These are phyloP conservation scores for Epichloe sibirici DNA, from an alignment of 2,329 filamentous ascomycete species.

Conservation along the genomic window DNA sequence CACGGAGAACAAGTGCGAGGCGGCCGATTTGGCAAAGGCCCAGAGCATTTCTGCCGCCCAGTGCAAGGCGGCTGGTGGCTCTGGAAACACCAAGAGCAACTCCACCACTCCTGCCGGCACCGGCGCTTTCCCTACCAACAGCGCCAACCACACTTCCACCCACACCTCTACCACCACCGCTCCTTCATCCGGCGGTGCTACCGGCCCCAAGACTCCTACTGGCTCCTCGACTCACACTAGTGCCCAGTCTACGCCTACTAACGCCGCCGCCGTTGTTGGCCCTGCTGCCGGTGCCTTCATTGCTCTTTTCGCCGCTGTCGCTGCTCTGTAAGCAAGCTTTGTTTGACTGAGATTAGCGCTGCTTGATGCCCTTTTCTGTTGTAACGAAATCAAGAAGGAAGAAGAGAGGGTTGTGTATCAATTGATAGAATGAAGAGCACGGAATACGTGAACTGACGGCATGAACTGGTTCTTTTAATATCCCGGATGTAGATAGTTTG, in stretches of 20 bases:
- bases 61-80: conserved; percentile 14
- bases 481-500: neutral
- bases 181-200: conserved; percentile 6
- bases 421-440: neutral
- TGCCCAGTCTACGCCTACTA: neutral
- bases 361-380: neutral
- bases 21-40: conserved; percentile 18
- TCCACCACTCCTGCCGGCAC: conserved; percentile 5
- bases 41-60: conserved; percentile 18
- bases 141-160: conserved; percentile 4
- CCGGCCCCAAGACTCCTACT: neutral
- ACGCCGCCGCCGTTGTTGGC: conserved; percentile 2
- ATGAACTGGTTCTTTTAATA: neutral
- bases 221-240: neutral
- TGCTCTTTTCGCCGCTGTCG: conserved; percentile 18
- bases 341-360: neutral
- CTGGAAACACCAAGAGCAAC: neutral
- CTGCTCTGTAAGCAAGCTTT: conserved; percentile 19
- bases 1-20: conserved; percentile 20
- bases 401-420: neutral
- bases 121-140: conserved; percentile 1
- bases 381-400: neutral
- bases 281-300: conserved; percentile 17
- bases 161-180: conserved; percentile 3
- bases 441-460: neutral